Base-by-base conservation (phyloP, 768 basidiomycete species). In the Suillus bovinus region DNA sequence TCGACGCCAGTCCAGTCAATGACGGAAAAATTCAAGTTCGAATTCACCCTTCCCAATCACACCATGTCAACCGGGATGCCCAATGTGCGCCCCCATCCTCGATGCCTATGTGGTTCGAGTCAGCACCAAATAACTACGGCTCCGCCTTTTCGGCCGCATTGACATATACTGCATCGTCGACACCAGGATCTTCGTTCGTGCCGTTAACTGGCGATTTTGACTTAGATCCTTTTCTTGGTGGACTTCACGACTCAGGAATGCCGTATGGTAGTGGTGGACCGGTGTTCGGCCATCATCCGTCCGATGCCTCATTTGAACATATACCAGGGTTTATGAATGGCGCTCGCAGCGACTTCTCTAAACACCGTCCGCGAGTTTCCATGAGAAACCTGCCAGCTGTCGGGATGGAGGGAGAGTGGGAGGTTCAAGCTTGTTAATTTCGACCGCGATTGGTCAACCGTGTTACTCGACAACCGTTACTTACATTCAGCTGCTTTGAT, bases 391-490 rank as follows among this genome's bases (percentile, higher is more conserved):
- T 86, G 74, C 87, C 88, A 1, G 79, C 79, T 24, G 75, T 81
- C 34, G 87, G 86, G 52, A 82, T 82, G 64, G 86, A 88, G 71
- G 87, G 87, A 53, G 89, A 90, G 77, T 90, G 89, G 89, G 89
- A 91, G 72, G 87, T 91, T 52, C 84, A 88, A 71, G 78, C 90
- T 58, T 89, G 87, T 73, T 89, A 67, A 71, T 10, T 27, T 10
- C 2, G 9, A 22, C 10, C 41, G 9, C 34, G 36, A 10, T 44
- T 16, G 11, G 22, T 46, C 20, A 33, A 24, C 39, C 58, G 42
- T 42, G 56, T 54, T 58, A 39, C 60, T 6, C 36, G 10, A 39
- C 11, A 20, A 11, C 22, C 27, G 1, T 56, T 52, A 56, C 24
- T 38, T 27, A 1, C 38, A 27, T 39, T 56, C 36, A 24, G 24